Evolutionary conservation across 2,329 filamentous ascomycete species (phyloP).

Genomic region (Chrysosporium queenslandicum): DNA sequence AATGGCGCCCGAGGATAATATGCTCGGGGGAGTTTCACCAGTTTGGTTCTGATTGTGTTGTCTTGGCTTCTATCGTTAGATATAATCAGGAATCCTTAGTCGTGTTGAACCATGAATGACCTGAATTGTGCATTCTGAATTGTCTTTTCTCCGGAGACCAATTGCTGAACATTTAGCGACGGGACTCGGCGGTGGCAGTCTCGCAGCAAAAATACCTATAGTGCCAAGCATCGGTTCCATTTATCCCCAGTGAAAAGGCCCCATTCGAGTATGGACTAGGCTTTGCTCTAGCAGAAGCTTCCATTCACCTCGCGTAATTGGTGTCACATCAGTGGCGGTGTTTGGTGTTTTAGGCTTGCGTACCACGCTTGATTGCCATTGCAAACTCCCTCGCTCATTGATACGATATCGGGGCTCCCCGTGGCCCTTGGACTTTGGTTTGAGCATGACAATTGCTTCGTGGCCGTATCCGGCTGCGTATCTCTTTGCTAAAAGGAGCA

Average conservation of each 20-base stretch:
- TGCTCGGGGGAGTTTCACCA: too few relatives aligned
- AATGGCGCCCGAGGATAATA: too few relatives aligned
- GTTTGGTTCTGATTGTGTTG: too few relatives aligned
- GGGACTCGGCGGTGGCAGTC: too few relatives aligned
- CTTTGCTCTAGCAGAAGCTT: slow-evolving; percentile 30
- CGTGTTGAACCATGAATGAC: too few relatives aligned
- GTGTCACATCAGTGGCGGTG: slow-evolving; percentile 36
- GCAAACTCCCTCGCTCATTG: slow-evolving; percentile 4
- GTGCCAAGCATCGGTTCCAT: too few relatives aligned
- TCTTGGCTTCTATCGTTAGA: too few relatives aligned
- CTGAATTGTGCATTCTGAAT: too few relatives aligned
- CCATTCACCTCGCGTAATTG: slow-evolving; percentile 36
- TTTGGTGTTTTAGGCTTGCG: slow-evolving; percentile 33
- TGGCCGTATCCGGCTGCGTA: slow-evolving; percentile 30
- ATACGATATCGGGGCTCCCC: slow-evolving; percentile 9
- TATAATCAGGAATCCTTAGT: too few relatives aligned
- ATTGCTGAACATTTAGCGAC: too few relatives aligned
- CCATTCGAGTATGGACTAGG: neutral
- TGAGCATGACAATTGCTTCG: slow-evolving; percentile 32
- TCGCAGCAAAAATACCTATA: too few relatives aligned
- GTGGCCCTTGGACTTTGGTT: slow-evolving; percentile 17
- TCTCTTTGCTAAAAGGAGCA: slow-evolving; percentile 28
- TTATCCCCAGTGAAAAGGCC: neutral
- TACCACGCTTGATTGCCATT: slow-evolving; percentile 14
- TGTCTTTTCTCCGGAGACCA: too few relatives aligned